Base-by-base conservation (phyloP, 1,284 basidiomycete genomes). In the Marasmius sp. region DNA sequence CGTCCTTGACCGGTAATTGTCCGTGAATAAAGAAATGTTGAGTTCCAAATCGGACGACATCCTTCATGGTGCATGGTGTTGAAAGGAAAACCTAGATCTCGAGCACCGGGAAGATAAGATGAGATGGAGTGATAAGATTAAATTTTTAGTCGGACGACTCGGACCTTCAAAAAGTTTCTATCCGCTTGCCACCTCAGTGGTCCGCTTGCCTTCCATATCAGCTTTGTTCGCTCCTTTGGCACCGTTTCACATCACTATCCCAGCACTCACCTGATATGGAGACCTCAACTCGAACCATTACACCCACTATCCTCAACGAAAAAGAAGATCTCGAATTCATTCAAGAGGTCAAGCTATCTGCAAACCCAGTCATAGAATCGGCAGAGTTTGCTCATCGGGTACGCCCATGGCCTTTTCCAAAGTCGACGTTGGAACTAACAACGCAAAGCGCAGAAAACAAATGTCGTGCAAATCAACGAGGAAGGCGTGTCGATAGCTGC, bases 401-500 rank as follows among this genome's bases (percentile, higher is more conserved):
- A 61, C 59, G 75, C 41, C 47, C 45, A 41, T 49, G 59, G n/a
- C 33, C 50, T 57, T n/a, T 39, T 51, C 38, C 36, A 11, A 22
- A 37, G 48, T 27, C 20, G 45, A 36, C 33, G 27, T 57, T 47
- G 34, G 34, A 41, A 22, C 52, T 47, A 22, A 56, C 55, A 39
- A 41, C 59, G 55, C 10, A 10, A 54, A 11, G 27, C 11, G 20
- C 68, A 88, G 86, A 76, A 78, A 67, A 86, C 84, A 2, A 75
- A 82, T 64, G 64, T 88, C n/a, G 86, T 89, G 4, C 75, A 78
- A 52, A 79, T 91, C 57, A 81, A 84, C 68, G 75, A 82, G 20
- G 73, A 80, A 18, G 87, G 86, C 18, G 79, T 90, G n/a, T 77
- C 78, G 60, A 72, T 74, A 49, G 88, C 87, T 47, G 87, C 88